Evolutionary conservation across 345 rosid genomes (phyloP).

Genomic region (Arabidopsis arenosa): DNA sequence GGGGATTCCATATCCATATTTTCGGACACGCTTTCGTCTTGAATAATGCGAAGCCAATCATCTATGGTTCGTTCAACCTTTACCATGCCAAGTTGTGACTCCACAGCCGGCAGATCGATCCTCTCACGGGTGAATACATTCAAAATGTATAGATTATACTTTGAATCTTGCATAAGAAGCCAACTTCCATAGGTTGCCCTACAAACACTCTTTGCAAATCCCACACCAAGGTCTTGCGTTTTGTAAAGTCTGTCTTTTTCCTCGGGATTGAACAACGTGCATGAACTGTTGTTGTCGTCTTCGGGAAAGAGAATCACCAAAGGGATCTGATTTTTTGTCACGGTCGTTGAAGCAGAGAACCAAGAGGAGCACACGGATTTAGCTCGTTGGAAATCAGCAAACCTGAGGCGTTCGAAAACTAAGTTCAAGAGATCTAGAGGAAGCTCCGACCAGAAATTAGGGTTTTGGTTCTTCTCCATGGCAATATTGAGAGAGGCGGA

Average conservation of each 20-base stretch:
- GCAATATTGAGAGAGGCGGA: too few species aligned
- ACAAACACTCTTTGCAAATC: constrained; percentile 13
- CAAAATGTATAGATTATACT: constrained; percentile 1
- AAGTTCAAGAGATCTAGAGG: background rate
- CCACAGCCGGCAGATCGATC: constrained; percentile 4
- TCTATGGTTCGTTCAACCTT: constrained; percentile 1
- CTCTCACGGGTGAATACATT: constrained; percentile 13
- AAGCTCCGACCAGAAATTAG: background rate
- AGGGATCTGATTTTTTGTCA: too few species aligned
- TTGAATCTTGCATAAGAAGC: constrained; percentile 12
- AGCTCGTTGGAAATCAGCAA: background rate
- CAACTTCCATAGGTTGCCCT: constrained; percentile 8
- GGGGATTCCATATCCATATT: background rate
- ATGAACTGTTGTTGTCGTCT: background rate
- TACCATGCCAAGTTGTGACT: background rate
- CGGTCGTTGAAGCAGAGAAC: background rate
- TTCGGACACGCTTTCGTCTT: too few species aligned
- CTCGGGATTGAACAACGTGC: constrained; percentile 14
- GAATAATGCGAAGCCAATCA: background rate
- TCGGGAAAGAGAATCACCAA: background rate
- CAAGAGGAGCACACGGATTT: background rate
- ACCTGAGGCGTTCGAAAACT: background rate
- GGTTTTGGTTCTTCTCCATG: background rate
- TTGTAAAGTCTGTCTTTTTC: background rate
- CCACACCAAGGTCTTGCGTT: constrained; percentile 10